These are phyloP conservation scores for Tulasnella sp. DNA, from an alignment of 768 basidiomycete genomes.

Conservation along the genomic window DNA sequence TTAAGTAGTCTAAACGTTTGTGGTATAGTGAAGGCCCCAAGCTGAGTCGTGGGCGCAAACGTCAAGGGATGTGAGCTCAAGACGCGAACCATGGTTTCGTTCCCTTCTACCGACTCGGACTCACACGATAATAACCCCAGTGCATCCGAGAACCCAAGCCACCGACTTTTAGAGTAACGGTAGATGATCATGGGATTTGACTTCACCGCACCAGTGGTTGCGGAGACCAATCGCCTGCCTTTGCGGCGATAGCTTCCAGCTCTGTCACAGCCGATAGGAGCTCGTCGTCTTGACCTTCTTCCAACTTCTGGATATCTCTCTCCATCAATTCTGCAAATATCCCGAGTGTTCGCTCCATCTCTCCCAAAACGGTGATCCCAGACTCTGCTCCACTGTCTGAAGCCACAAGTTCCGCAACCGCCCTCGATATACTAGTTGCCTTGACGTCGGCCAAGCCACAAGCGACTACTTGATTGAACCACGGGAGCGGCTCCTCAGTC, in stretches of 20 bases:
- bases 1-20: slow-evolving; percentile 2
- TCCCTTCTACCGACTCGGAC: not conserved
- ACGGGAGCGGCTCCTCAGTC: slow-evolving; percentile 68
- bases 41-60: not conserved
- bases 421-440: slow-evolving; percentile 49
- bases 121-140: not conserved
- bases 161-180: slow-evolving; percentile 3
- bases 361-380: not conserved
- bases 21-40: not conserved
- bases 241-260: slow-evolving; percentile 1
- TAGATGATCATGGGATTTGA: not conserved
- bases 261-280: not conserved
- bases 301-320: slow-evolving; percentile 8
- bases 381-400: not conserved
- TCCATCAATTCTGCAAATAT: slow-evolving; percentile 24
- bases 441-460: slow-evolving; percentile 84
- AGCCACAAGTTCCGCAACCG: not conserved
- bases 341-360: not conserved
- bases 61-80: not conserved
- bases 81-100: not conserved
- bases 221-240: slow-evolving; percentile 15
- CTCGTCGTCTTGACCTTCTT: slow-evolving; percentile 15
- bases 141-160: not conserved
- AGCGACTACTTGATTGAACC: slow-evolving; percentile 87
- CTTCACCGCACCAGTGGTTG: not conserved